phyloP scores from a whole-genome alignment of 495 filamentous ascomycete species.

The Aspergillus hancockii region DNA sequence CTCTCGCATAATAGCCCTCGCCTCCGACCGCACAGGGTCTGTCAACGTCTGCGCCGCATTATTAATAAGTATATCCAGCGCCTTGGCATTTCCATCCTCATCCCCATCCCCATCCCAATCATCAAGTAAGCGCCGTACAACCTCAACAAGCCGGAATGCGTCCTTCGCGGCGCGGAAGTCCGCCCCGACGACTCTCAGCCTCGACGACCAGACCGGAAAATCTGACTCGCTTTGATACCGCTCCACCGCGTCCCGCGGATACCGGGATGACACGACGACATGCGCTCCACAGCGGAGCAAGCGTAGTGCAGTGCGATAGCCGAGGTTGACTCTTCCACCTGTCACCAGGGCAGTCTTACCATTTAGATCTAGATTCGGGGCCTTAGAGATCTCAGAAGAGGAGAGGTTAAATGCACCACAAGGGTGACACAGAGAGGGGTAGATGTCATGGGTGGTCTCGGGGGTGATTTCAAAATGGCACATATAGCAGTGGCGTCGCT shows the following conservation, averaged over 20 bases:
- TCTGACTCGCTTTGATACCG: constrained; percentile 39
- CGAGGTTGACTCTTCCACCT: constrained; percentile 48
- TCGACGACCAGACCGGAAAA: constrained; percentile 31
- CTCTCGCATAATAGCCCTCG: constrained; percentile 33
- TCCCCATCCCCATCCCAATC: constrained; percentile 26
- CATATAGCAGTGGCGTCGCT: constrained; percentile 40
- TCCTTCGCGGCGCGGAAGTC: constrained; percentile 48
- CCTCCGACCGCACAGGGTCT: constrained; percentile 43
- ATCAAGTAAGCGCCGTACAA: constrained; percentile 25
- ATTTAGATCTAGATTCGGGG: neutral
- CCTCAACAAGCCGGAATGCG: constrained; percentile 40
- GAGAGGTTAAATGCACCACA: constrained; percentile 45
- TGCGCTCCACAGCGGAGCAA: constrained; percentile 47
- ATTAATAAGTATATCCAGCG: constrained; percentile 47
- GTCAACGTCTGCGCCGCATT: constrained; percentile 53
- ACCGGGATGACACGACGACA: constrained; percentile 50
- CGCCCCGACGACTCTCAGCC: constrained; percentile 44
- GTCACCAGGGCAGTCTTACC: constrained; percentile 46
- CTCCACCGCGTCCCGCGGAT: constrained; percentile 44
- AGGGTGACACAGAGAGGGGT: constrained; percentile 35
- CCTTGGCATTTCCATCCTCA: neutral
- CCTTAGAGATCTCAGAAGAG: constrained; percentile 13
- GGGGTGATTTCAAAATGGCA: constrained; percentile 31
- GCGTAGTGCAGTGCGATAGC: constrained; percentile 44
- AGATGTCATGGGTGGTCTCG: neutral